Base-by-base conservation (phyloP, 2,329 filamentous ascomycete species). In the Colletotrichum musicola region DNA sequence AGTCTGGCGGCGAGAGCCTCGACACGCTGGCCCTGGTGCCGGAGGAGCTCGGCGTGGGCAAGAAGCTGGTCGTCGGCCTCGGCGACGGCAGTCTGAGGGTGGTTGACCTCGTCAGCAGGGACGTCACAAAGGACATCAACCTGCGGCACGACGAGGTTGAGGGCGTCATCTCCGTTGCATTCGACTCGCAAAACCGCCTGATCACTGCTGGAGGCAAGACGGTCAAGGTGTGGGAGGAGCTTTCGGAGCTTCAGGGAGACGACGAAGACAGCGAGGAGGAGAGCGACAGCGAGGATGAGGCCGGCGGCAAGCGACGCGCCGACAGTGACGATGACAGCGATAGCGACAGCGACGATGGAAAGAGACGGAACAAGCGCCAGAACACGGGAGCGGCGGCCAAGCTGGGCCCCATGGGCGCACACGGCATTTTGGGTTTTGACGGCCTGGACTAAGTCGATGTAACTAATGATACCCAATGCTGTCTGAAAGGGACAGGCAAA, bases 201-300 rank as follows among this genome's bases (percentile, higher is more conserved):
- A 94, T 99, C 73, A 97, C 91, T 75, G 95, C 94, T 12, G 96
- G 96, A 62, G 96, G 96, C 0, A 88, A 87, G 73, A 90, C 90
- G 0, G 88, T 99, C 71, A 98, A 98, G 80, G 90, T 98, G 2
- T 99, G 96, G 96, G 89, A 96, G 92, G 89, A 96, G 76, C 88
- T 91, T 69, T 83, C 87, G n/a, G 84, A 83, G 65, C 77, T 85
- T 3, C 84, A 86, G 22, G 83, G 82, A 2, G 85, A 84, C 0
- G 86, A 87, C 0, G 85, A 84, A 1, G 85, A 81, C 0, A 81
- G 80, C 0, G 83, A 84, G 0, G 80, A 80, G 0, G 83, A 85
- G 13, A 82, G 83, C 10, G 81, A 82, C 4, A 73, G 76, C 3
- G 84, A 83, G 73, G 76, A 83, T 72, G 74, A 83, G 76, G 78